phyloP scores from a whole-genome alignment of 2,329 filamentous ascomycete genomes.

The Sarocladium oryzae region DNA sequence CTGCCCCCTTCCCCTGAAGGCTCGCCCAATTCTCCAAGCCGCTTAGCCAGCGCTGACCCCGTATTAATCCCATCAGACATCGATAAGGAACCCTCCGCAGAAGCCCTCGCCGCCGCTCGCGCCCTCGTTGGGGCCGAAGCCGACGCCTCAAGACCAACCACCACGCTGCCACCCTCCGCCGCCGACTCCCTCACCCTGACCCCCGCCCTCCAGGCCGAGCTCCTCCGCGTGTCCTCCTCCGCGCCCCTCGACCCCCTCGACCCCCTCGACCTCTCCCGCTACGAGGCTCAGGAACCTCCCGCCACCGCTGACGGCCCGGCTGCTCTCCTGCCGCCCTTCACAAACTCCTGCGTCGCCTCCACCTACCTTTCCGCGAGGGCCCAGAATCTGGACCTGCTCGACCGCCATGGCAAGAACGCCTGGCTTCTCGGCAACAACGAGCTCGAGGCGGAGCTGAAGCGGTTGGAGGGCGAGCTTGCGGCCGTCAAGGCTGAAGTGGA shows the following conservation, averaged over 20 bases:
- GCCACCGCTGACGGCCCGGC: constrained; percentile 19
- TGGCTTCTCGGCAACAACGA: constrained; percentile 85
- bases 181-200: constrained; percentile 51
- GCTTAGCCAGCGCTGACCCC: not conserved
- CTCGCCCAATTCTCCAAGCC: constrained; percentile 12
- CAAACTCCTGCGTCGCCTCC: constrained; percentile 42
- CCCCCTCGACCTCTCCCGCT: constrained; percentile 70
- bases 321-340: constrained; percentile 57
- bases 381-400: constrained; percentile 63
- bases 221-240: constrained; percentile 52
- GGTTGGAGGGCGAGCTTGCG: constrained; percentile 69
- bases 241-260: constrained; percentile 40
- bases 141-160: constrained; percentile 33
- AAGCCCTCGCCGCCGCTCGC: constrained; percentile 59
- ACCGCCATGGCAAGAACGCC: constrained; percentile 77
- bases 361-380: constrained; percentile 47
- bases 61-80: constrained; percentile 54
- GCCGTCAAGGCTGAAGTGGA: constrained; percentile 64
- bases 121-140: constrained; percentile 65
- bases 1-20: too few relatives aligned
- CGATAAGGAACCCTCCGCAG: constrained; percentile 61
- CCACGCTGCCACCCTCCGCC: constrained; percentile 44
- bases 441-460: constrained; percentile 59
- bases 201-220: constrained; percentile 59
- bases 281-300: constrained; percentile 64